Base-by-base conservation (phyloP, 2,329 filamentous ascomycete genomes). In the Ceratocystis variospora region DNA sequence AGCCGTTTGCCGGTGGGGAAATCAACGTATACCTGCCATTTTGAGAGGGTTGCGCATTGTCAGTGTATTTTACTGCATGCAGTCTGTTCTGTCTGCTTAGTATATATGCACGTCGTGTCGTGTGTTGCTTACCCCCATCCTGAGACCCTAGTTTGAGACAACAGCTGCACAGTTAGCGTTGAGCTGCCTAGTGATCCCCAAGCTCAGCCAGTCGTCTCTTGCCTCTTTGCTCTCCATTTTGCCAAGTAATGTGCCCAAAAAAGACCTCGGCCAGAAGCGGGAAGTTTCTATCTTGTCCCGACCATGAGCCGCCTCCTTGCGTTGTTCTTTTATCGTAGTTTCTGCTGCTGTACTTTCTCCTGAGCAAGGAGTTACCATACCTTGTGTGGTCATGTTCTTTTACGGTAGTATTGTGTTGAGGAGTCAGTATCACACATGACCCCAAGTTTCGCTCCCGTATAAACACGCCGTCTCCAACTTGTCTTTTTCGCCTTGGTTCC, bases 191-290 rank as follows among this genome's bases (percentile, higher is more conserved):
- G 25, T 15, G 28, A n/a, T 37, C n/a, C 55, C 55, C 28, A 19
- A 22, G 48, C n/a, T 25, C 19, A 17, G 45, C 45, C n/a, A 41
- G 48, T 53, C 48, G 48, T 53, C 48, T 53, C 22, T 53, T 15
- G 17, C 48, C 55, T 59, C 15, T 37, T 22, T 31, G 48, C 48
- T 53, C 48, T 53, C 48, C 48, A 33, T 37, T 31, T 31, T 59
- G 28, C 28, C 55, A 59, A 19, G 55, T 59, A n/a, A 59, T 31
- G 10, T 33, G 28, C 8, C 28, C 15, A 19, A 31, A 31, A 33
- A 57, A 59, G 55, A 59, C 55, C 55, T 59, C 55, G 55, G 55
- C 55, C 55, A 59, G 55, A 59, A 37, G 55, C 55, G 55, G 55
- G 25, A 59, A 59, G 55, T 19, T 37, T 17, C 28, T 59, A 12